A percentile compares a stretch with the other conserved stretches of the same genome.
Evolutionary conservation across 1,284 basidiomycete species (phyloP).

Genomic region (Rhodotorula sp.): DNA sequence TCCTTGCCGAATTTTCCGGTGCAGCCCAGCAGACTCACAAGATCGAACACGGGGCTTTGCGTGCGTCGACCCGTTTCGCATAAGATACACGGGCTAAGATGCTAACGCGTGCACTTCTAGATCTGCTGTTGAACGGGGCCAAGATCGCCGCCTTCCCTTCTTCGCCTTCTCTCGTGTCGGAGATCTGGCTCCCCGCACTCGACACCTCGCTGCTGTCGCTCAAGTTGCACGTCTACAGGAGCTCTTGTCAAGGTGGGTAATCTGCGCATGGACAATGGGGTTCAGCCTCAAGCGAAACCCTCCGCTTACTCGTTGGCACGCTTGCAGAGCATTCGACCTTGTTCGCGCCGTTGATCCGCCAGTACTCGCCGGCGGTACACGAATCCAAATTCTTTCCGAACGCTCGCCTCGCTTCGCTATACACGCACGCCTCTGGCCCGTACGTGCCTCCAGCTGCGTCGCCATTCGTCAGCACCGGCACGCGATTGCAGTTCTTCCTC

Average conservation of each 20-base stretch:
- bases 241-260: conserved; percentile 26
- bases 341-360: conserved; percentile 41
- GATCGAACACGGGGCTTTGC: conserved; percentile 19
- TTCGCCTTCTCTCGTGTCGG: conserved; percentile 25
- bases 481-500: conserved; percentile 39
- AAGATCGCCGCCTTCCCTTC: conserved; percentile 5
- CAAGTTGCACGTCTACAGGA: conserved; percentile 18
- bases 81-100: neutral
- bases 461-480: conserved; percentile 14
- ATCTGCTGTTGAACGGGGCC: conserved; percentile 20
- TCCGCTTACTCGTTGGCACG: neutral
- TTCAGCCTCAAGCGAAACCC: neutral
- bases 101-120: neutral
- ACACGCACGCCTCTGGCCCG: conserved; percentile 42
- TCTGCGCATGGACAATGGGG: too few relatives aligned
- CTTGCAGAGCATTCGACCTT: conserved; percentile 22
- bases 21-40: conserved; percentile 7
- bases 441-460: conserved; percentile 32
- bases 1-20: conserved; percentile 28
- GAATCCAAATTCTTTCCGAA: conserved; percentile 44
- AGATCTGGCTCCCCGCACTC: conserved; percentile 35
- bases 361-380: conserved; percentile 30
- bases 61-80: conserved; percentile 8
- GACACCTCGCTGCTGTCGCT: conserved; percentile 37
- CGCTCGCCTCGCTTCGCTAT: conserved; percentile 32